phyloP scores from a whole-genome alignment of 306 rosid species.

The Malus fusca region DNA sequence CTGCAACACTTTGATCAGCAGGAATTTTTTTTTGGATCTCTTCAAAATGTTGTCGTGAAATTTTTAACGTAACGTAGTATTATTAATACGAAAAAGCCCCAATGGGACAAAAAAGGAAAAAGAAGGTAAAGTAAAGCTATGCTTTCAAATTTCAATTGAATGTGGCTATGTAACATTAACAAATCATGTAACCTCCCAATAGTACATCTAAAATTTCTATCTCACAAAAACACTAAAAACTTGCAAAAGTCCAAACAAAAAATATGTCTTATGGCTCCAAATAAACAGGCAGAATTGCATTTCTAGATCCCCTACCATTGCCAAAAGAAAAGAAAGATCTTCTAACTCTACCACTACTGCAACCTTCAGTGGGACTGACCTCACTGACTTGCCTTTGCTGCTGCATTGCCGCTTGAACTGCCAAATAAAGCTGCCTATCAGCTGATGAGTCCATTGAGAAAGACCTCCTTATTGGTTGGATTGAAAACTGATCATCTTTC shows the following conservation, averaged over 20 bases:
- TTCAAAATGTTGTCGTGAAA: background rate
- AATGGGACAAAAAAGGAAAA: constrained; percentile 5
- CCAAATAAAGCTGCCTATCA: constrained; percentile 66
- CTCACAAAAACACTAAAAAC: constrained; percentile 24
- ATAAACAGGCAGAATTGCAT: constrained; percentile 55
- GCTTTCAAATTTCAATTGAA: constrained; percentile 31
- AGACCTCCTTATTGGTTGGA: constrained; percentile 85
- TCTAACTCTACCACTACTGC: constrained; percentile 44
- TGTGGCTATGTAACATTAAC: constrained; percentile 35
- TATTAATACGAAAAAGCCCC: background rate
- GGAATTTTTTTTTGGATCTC: background rate
- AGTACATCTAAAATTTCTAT: constrained; percentile 34
- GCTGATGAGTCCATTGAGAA: constrained; percentile 87
- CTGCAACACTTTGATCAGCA: background rate
- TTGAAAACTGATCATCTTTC: constrained; percentile 65
- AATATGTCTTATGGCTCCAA: constrained; percentile 36
- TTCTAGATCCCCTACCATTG: constrained; percentile 62
- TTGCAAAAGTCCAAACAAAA: constrained; percentile 2
- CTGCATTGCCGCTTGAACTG: constrained; percentile 62
- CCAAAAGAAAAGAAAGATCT: constrained; percentile 87
- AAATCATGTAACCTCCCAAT: constrained; percentile 45
- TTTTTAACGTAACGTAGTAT: too few species aligned
- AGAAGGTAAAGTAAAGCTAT: background rate
- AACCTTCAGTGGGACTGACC: constrained; percentile 45
- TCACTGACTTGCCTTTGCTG: constrained; percentile 35